Conservation (phyloP, 345 rosid genomes). For the Xanthoceras sorbifolium region DNA sequence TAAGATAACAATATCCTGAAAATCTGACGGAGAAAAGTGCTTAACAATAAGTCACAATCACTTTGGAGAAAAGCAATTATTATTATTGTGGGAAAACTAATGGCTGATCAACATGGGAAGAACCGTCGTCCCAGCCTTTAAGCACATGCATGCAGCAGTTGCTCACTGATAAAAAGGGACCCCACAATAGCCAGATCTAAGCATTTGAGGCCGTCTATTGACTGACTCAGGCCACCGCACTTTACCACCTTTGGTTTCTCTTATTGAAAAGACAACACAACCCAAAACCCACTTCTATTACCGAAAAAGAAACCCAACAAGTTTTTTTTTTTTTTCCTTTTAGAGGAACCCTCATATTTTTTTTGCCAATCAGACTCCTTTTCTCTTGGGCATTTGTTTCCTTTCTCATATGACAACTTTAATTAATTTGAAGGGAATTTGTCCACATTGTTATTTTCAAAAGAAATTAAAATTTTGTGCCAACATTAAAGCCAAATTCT, state of each 20-base stretch:
- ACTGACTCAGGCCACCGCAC: neutral
- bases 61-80: constrained; percentile 23
- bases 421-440: constrained; percentile 4
- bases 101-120: constrained; percentile 36
- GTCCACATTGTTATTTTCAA: constrained; percentile 19
- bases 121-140: constrained; percentile 41
- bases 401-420: neutral
- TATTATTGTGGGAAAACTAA: constrained; percentile 13
- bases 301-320: neutral
- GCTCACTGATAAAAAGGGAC: constrained; percentile 29
- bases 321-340: neutral
- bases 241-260: constrained; percentile 21
- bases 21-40: constrained; percentile 7
- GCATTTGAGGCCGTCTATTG: constrained; percentile 13
- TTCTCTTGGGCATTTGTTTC: neutral
- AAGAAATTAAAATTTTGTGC: neutral
- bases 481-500: constrained; percentile 23
- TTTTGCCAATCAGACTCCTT: neutral
- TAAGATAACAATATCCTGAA: too few species aligned
- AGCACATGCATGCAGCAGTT: constrained; percentile 54
- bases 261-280: constrained; percentile 35
- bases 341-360: neutral
- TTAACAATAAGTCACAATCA: constrained; percentile 11
- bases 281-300: constrained; percentile 6
- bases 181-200: constrained; percentile 32